phyloP scores from a whole-genome alignment of 768 basidiomycete species.

The Galerina sulciceps region DNA sequence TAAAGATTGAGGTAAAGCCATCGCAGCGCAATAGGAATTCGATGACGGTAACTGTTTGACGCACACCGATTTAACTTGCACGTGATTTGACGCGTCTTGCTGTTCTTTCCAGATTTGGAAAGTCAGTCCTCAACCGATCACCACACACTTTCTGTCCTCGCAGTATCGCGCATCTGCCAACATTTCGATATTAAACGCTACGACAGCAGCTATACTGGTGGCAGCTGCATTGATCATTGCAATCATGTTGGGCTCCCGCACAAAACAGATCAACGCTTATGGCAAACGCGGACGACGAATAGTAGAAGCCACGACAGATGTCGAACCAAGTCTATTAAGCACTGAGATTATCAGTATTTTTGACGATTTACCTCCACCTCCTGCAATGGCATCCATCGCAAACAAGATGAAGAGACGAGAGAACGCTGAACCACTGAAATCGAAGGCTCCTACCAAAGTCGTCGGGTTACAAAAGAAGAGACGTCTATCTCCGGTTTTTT shows the following conservation, averaged over 20 bases:
- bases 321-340: constrained; percentile 26
- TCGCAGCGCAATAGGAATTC: constrained; percentile 30
- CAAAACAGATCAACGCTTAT: constrained; percentile 69
- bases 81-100: constrained; percentile 16
- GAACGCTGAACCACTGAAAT: constrained; percentile 35
- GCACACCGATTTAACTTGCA: constrained; percentile 2
- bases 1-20: constrained; percentile 80
- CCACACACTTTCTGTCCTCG: not conserved
- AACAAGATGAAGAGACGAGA: constrained; percentile 55
- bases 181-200: constrained; percentile 4
- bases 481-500: constrained; percentile 37
- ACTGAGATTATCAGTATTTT: constrained; percentile 41
- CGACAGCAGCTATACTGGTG: constrained; percentile 2
- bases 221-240: constrained; percentile 8
- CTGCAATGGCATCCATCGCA: constrained; percentile 38
- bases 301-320: constrained; percentile 44
- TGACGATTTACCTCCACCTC: constrained; percentile 47
- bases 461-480: constrained; percentile 46
- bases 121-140: constrained; percentile 1
- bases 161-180: constrained; percentile 1
- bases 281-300: constrained; percentile 67
- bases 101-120: constrained; percentile 13
- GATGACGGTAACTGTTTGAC: not conserved
- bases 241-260: constrained; percentile 61
- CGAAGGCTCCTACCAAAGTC: constrained; percentile 40